Base-by-base conservation (phyloP, 2,329 filamentous ascomycete species). In the Magnaporthiopsis rhizophila region DNA sequence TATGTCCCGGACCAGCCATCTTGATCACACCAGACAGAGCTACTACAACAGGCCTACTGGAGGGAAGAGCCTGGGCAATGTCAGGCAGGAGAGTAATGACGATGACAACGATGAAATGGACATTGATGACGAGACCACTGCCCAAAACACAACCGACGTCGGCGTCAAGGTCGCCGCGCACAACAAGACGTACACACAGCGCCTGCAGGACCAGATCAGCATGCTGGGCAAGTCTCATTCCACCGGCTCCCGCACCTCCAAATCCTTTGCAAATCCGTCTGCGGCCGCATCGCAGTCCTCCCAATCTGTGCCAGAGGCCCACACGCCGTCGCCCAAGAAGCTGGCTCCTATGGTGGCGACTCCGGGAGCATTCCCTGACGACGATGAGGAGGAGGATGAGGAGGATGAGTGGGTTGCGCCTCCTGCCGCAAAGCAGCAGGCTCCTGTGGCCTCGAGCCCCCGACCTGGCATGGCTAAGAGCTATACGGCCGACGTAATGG, bases 111-210 rank as follows among this genome's bases (percentile, higher is more conserved):
- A 86, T 50, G 81, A 81, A 5, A 81, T 84, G 76, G 80, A 87
- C 58, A 69, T 80, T 64, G 76, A 83, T 65, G 73, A 79, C n/a
- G 72, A 78, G 5, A 71, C 74, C 24, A 70, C 71, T 3, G 68
- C 71, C 7, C 72, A 75, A 28, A 75, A 79, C 38, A 82, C 86
- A 30, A 77, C 79, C 1, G 80, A 81, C 56, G 74, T 74, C 11
- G 77, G 80, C 21, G 74, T 76, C 1, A 82, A 82, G 58, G 80
- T 81, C 36, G 81, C 83, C 7, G 75, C 83, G 2, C 89, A 94
- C 71, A 92, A 87, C 76, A 96, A 96, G 74, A 93, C 92, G 0
- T 96, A 95, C n/a, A 97, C 95, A 0, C 93, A 98, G 74, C 84
- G 91, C 58, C 81, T 99, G 21, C 92, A 97, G 68, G 94, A 98